Evolutionary conservation across 441 rosid genomes (phyloP).

Genomic region (Pelargonium cotyledonis): DNA sequence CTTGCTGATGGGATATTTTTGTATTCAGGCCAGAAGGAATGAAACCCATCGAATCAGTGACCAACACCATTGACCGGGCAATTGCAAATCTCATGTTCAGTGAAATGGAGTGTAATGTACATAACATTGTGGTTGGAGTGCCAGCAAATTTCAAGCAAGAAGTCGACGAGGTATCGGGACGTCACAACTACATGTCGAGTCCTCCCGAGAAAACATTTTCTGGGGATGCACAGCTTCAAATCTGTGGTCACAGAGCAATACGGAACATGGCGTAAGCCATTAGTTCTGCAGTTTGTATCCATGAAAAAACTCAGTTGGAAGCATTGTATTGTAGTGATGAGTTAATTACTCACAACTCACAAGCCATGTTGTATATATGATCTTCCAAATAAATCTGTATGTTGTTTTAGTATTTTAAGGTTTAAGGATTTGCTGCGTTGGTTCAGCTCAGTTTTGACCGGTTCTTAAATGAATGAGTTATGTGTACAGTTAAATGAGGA

Average conservation of each 20-base stretch:
- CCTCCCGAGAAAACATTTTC: neutral
- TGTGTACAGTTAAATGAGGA: too few relatives aligned
- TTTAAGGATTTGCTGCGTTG: too few relatives aligned
- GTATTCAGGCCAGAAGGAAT: conserved; percentile 35
- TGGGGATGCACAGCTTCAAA: neutral
- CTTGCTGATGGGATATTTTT: neutral
- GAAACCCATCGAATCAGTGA: conserved; percentile 45
- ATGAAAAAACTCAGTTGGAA: too few relatives aligned
- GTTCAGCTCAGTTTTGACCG: too few relatives aligned
- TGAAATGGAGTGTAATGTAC: conserved; percentile 43
- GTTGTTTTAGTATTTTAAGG: too few relatives aligned
- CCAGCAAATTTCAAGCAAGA: conserved; percentile 12
- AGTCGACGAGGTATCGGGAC: neutral
- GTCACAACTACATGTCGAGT: neutral
- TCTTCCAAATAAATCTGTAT: too few relatives aligned
- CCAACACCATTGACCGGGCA: conserved; percentile 71
- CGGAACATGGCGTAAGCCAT: neutral
- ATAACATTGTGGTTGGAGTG: conserved; percentile 20
- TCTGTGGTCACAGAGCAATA: neutral
- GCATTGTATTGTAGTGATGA: too few relatives aligned
- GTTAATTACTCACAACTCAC: too few relatives aligned
- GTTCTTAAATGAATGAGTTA: too few relatives aligned
- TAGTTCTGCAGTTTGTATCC: too few relatives aligned
- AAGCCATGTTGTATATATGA: too few relatives aligned
- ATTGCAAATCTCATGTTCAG: conserved; percentile 68